phyloP scores from a whole-genome alignment of 2,329 filamentous ascomycete species.

The Aspergillus aculeatus region DNA sequence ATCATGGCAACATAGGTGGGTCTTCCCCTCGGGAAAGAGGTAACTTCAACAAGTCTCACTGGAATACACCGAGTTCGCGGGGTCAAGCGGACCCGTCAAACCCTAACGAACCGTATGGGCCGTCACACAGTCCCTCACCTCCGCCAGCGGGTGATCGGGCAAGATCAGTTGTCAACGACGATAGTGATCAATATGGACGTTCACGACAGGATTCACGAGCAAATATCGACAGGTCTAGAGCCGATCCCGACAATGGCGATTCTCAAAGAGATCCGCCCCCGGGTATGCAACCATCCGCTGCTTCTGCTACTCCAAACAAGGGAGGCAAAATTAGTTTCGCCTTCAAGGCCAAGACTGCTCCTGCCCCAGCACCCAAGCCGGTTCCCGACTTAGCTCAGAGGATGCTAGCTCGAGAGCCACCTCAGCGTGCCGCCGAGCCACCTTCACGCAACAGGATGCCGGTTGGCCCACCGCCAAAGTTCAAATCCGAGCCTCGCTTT shows the following conservation, averaged over 20 bases:
- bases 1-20: slow-evolving; percentile 47
- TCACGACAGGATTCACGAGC: slow-evolving; percentile 62
- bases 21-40: slow-evolving; percentile 54
- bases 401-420: slow-evolving; percentile 45
- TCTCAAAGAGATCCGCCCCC: slow-evolving; percentile 52
- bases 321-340: slow-evolving; percentile 86
- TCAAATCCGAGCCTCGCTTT: slow-evolving; percentile 41
- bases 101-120: slow-evolving; percentile 39
- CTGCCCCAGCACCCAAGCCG: slow-evolving; percentile 53
- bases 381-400: slow-evolving; percentile 51
- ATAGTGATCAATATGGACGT: slow-evolving; percentile 61
- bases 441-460: slow-evolving; percentile 40
- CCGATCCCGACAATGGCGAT: slow-evolving; percentile 37
- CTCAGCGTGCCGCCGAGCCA: slow-evolving; percentile 32
- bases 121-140: slow-evolving; percentile 33
- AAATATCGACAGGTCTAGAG: slow-evolving; percentile 60
- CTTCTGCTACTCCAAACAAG: slow-evolving; percentile 53
- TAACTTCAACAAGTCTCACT: slow-evolving; percentile 68
- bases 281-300: slow-evolving; percentile 55
- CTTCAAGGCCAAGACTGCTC: slow-evolving; percentile 74
- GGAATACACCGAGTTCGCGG: slow-evolving; percentile 61
- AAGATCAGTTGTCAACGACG: slow-evolving; percentile 48
- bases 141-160: slow-evolving; percentile 36
- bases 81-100: slow-evolving; percentile 50
- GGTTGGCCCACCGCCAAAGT: slow-evolving; percentile 37